phyloP scores from a whole-genome alignment of 495 filamentous ascomycete species.

The Penicillium mononematosum region DNA sequence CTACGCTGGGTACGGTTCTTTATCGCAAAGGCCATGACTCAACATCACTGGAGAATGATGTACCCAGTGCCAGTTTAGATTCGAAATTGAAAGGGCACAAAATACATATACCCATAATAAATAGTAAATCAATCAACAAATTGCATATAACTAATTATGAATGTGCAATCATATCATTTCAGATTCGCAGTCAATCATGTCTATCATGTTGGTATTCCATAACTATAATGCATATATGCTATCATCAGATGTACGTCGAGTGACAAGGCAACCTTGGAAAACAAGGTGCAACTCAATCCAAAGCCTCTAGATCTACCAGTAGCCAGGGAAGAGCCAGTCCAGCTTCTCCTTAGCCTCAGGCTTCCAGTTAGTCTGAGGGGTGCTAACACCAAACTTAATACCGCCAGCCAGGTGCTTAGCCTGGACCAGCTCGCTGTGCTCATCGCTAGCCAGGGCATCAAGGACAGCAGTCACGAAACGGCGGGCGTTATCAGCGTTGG shows the following conservation, averaged over 20 bases:
- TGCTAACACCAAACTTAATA: slow-evolving; percentile 66
- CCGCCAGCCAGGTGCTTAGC: slow-evolving; percentile 60
- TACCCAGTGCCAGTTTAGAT: neutral
- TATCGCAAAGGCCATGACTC: too few relatives aligned
- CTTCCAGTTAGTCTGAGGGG: slow-evolving; percentile 60
- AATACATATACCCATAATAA: neutral
- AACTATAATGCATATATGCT: slow-evolving; percentile 10
- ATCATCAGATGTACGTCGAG: neutral
- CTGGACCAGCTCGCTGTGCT: slow-evolving; percentile 69
- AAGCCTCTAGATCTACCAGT: slow-evolving; percentile 29
- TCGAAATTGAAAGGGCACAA: neutral
- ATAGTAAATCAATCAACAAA: neutral
- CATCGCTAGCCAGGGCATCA: slow-evolving; percentile 74
- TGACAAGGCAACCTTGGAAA: neutral
- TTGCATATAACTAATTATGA: too few relatives aligned
- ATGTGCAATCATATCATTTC: neutral
- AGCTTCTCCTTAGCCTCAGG: slow-evolving; percentile 66
- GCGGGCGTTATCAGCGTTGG: slow-evolving; percentile 84
- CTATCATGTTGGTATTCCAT: slow-evolving; percentile 4
- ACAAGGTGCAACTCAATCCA: too few relatives aligned
- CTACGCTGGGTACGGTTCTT: too few relatives aligned
- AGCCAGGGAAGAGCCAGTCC: slow-evolving; percentile 71
- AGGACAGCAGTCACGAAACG: slow-evolving; percentile 82
- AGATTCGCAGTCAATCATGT: neutral
- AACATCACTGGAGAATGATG: neutral